Percentiles rank a stretch among this genome's conserved stretches.
Evolutionary conservation across 345 rosid genomes (phyloP).

Genomic region (Arabidopsis suecica): DNA sequence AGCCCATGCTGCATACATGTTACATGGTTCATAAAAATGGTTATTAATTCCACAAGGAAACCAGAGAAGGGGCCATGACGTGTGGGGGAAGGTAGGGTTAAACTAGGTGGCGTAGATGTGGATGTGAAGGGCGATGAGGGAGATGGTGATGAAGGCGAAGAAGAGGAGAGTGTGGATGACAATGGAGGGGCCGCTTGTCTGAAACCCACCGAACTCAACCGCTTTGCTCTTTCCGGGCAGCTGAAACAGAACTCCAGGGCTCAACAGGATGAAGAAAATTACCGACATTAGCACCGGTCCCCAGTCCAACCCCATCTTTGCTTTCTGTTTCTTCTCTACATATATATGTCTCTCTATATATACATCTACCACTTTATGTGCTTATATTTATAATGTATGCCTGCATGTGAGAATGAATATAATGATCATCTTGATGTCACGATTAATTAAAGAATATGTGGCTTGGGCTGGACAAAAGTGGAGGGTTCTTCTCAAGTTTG

Average conservation of each 20-base stretch:
- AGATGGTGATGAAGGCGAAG: slow-evolving; percentile 52
- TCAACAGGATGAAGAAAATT: slow-evolving; percentile 58
- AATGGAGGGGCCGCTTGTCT: slow-evolving; percentile 58
- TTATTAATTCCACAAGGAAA: neutral
- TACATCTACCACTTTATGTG: slow-evolving; percentile 13
- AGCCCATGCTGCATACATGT: neutral
- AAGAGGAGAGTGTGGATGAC: slow-evolving; percentile 49
- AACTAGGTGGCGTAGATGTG: slow-evolving; percentile 51
- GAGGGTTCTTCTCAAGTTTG: slow-evolving; percentile 22
- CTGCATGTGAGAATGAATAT: neutral
- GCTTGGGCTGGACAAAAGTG: slow-evolving; percentile 20
- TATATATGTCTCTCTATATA: neutral
- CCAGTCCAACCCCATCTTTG: slow-evolving; percentile 58
- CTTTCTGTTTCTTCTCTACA: neutral
- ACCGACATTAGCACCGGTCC: slow-evolving; percentile 68
- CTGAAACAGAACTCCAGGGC: slow-evolving; percentile 69
- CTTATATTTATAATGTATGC: neutral
- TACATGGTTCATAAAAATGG: no score
- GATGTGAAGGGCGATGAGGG: slow-evolving; percentile 54
- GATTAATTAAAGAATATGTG: neutral
- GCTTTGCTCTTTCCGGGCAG: slow-evolving; percentile 55
- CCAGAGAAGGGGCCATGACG: neutral
- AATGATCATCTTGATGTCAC: neutral
- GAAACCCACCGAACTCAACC: slow-evolving; percentile 55
- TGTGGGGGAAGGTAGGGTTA: neutral